Evolutionary conservation across 345 rosid genomes (phyloP).

Genomic region (Citrus trifoliata): DNA sequence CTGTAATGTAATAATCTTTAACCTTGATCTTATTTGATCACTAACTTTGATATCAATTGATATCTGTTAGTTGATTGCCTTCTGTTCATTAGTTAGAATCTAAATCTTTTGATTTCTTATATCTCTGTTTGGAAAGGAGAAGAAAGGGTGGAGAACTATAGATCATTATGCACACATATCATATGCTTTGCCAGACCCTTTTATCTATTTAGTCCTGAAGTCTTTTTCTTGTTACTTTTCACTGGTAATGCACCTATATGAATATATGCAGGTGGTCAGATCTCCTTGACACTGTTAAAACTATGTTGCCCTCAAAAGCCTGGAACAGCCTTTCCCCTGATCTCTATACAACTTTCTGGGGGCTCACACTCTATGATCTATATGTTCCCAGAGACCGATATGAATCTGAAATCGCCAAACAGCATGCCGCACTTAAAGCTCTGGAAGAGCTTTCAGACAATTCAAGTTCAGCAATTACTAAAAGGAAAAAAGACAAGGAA

Average conservation of each 20-base stretch:
- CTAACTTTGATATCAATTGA: neutral
- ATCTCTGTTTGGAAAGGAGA: neutral
- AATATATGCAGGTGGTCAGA: constrained; percentile 82
- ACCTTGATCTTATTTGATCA: constrained; percentile 1
- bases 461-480: constrained; percentile 89
- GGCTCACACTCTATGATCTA: constrained; percentile 95
- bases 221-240: neutral
- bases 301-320: constrained; percentile 91
- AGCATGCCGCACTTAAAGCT: constrained; percentile 89
- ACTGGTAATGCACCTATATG: neutral
- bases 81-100: constrained; percentile 10
- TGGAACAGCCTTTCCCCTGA: constrained; percentile 99
- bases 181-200: neutral
- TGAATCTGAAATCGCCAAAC: constrained; percentile 93
- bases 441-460: constrained; percentile 93
- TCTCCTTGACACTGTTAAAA: constrained; percentile 82
- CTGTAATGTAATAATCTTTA: constrained; percentile 46
- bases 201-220: neutral
- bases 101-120: neutral
- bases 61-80: constrained; percentile 13
- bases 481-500: constrained; percentile 99
- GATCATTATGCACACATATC: neutral
- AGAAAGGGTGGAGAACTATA: neutral
- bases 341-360: constrained; percentile 97
- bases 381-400: constrained; percentile 94